Evolutionary conservation across 768 basidiomycete genomes (phyloP).

Genomic region (Agrocybe pediades): DNA sequence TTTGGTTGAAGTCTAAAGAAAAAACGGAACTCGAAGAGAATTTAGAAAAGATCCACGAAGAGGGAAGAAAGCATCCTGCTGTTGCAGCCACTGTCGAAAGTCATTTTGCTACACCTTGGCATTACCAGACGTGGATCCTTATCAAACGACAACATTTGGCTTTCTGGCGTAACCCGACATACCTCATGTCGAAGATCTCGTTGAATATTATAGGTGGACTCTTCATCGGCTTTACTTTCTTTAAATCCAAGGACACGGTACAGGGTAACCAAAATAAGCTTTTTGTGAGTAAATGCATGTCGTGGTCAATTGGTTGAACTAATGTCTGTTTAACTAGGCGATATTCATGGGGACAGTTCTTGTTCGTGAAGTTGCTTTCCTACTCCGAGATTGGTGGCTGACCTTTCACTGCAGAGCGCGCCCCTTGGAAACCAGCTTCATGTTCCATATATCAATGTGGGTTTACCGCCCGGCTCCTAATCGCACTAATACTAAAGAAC

Average conservation of each 20-base stretch:
- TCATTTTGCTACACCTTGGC: conserved; percentile 57
- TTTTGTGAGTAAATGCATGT: conserved; percentile 45
- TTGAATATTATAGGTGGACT: conserved; percentile 57
- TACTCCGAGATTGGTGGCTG: background rate
- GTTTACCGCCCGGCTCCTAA: background rate
- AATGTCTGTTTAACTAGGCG: conserved; percentile 31
- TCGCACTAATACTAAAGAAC: background rate
- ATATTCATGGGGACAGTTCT: conserved; percentile 59
- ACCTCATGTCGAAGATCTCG: conserved; percentile 58
- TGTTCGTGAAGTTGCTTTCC: conserved; percentile 22
- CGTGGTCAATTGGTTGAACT: background rate
- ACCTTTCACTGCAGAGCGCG: conserved; percentile 30
- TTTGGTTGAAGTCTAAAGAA: conserved; percentile 45
- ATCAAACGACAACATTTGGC: conserved; percentile 42
- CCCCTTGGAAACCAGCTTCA: conserved; percentile 67
- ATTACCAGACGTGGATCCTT: conserved; percentile 45
- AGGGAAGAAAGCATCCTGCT: conserved; percentile 47
- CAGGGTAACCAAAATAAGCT: conserved; percentile 67
- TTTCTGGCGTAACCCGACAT: conserved; percentile 64
- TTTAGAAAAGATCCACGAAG: conserved; percentile 49
- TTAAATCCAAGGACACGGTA: conserved; percentile 51
- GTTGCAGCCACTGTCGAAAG: conserved; percentile 37
- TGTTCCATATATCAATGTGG: conserved; percentile 56
- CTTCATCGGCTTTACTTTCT: conserved; percentile 68
- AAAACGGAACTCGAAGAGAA: conserved; percentile 32